Evolutionary conservation across 768 basidiomycete species (phyloP), one percentile per base, ranked within the genome.

Genomic region (Hericium alpestre): DNA sequence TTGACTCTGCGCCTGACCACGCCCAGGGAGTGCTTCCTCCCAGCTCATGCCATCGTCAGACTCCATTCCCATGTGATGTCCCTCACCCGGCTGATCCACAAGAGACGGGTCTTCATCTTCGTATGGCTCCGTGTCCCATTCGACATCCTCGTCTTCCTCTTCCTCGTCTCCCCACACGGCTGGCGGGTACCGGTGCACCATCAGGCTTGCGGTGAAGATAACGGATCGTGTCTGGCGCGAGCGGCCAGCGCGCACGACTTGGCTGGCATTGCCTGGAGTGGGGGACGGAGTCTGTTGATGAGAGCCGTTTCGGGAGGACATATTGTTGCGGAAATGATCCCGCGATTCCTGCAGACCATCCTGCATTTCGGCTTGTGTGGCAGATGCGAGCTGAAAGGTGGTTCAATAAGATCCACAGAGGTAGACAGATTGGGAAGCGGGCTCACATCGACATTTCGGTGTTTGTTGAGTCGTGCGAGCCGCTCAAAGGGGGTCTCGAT

Each of bases 401-500:
- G 55, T 22, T 43, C 18, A 59, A 49, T 20, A 41, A 22, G 32
- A 23, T 10, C 8, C 32, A 32, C 62, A 9, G 49, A 39, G 52
- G 11, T 1, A 23, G 48, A 43, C 49, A 48, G 38, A 46, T 55
- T 46, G 23, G 47, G 38, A 0, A 55, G 41, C 18, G 48, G 12
- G 76, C 90, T 66, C 70, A 94, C 93, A 69, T 98, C 95, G 55
- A 98, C 87, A 69, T 99, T 99, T 32, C 94, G 80, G 67, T 96
- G 93, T 68, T 97, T 97, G 74, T 99, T 98, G 56, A 98, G 77
- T 57, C 96, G 76, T 0, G 96, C 96, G 6, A 98, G 80, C 38
- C 96, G 81, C 68, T 99, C 96, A 65, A 93, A 96, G 0, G 96
- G 96, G 0, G 96, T 99, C 70, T 99, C 96, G 63, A 99, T 97